Conservation (phyloP, 192 early-diverging fungal species). For the Coemansia sp. region DNA sequence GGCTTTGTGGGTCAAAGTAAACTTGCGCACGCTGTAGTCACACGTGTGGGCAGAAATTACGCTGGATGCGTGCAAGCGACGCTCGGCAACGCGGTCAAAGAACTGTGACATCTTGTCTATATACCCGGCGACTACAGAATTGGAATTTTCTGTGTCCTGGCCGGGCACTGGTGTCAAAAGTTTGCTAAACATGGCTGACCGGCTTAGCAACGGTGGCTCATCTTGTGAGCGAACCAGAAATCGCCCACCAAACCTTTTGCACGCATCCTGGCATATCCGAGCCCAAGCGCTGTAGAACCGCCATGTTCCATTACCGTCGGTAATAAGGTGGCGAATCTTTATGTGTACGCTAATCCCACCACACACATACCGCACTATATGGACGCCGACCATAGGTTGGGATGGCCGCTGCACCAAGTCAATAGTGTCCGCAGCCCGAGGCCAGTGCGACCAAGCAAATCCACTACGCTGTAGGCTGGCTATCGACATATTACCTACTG, state of each 20-base stretch:
- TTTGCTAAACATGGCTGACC: neutral
- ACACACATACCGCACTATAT: constrained; percentile 37
- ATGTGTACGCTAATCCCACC: constrained; percentile 39
- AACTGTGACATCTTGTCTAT: neutral
- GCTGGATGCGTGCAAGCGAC: neutral
- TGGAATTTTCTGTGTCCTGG: neutral
- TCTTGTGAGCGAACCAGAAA: neutral
- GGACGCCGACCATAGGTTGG: constrained; percentile 28
- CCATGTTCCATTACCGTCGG: constrained; percentile 36
- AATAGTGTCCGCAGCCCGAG: constrained; percentile 1
- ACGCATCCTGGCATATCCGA: constrained; percentile 3
- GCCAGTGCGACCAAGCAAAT: constrained; percentile 29
- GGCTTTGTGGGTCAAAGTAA: constrained; percentile 11
- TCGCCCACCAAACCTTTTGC: neutral
- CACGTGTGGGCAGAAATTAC: no score
- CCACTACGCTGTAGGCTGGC: neutral
- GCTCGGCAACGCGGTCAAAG: neutral
- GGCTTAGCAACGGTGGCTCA: neutral
- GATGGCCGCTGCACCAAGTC: constrained; percentile 12
- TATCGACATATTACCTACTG: neutral
- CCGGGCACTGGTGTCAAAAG: neutral
- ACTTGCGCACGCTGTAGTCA: constrained; percentile 8
- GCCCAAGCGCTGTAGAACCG: constrained; percentile 35
- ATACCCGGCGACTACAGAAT: neutral
- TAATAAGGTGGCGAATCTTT: constrained; percentile 34